phyloP scores from a whole-genome alignment of 352 stramenopile species.

The Pythium oligandrum region DNA sequence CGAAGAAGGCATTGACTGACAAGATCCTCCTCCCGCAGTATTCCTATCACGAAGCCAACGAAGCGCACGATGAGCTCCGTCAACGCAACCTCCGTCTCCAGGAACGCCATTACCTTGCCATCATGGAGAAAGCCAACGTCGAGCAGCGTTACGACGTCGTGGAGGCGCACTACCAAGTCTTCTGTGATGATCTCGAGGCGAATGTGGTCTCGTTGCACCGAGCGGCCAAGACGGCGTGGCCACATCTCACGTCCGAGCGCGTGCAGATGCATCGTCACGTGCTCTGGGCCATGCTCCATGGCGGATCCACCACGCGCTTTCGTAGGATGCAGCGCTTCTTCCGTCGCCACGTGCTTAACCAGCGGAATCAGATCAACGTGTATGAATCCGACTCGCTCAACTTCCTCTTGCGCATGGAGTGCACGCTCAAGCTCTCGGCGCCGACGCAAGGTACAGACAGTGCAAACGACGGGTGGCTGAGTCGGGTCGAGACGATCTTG shows the following conservation, averaged over 20 bases:
- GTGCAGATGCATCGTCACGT: conserved; percentile 60
- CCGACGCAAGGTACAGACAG: conserved; percentile 5
- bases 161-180: conserved; percentile 33
- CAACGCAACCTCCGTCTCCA: too few species aligned
- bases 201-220: conserved; percentile 16
- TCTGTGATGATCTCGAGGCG: conserved; percentile 26
- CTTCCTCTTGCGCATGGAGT: conserved; percentile 63
- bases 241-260: conserved; percentile 30
- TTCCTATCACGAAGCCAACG: too few species aligned
- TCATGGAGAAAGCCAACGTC: conserved; percentile 59
- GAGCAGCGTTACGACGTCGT: conserved; percentile 28
- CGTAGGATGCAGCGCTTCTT: conserved; percentile 36
- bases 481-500: conserved; percentile 43
- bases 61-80: too few species aligned
- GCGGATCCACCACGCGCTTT: conserved; percentile 16
- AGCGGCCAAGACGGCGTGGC: conserved; percentile 21
- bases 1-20: too few species aligned
- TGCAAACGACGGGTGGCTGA: conserved; percentile 7
- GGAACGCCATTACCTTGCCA: conserved; percentile 41
- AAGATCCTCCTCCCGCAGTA: too few species aligned
- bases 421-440: conserved; percentile 31
- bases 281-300: conserved; percentile 54
- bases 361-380: conserved; percentile 34
- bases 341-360: conserved; percentile 32
- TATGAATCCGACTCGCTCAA: conserved; percentile 64